Evolutionary conservation across 192 early-diverging fungal genomes (phyloP).

Genomic region (Coemansia pectinata): DNA sequence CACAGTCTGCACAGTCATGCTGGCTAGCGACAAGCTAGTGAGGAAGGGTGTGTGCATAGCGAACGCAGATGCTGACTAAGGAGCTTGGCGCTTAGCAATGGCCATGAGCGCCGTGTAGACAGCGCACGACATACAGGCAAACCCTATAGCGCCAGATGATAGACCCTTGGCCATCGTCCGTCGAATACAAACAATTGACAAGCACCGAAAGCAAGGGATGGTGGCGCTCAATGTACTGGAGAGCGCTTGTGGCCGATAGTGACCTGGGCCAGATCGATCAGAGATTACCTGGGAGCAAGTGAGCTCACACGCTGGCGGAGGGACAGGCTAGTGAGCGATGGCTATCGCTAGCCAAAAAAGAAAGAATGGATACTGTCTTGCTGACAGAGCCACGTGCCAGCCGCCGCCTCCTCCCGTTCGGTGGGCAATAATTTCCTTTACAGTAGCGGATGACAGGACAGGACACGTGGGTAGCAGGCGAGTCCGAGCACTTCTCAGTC

Average conservation of each 20-base stretch:
- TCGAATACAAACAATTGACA: not conserved
- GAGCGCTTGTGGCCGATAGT: not conserved
- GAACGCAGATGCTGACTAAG: not conserved
- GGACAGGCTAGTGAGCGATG: slow-evolving; percentile 1
- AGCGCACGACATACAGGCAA: not conserved
- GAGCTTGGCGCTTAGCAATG: not conserved
- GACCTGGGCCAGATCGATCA: not conserved
- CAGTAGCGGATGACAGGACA: not conserved
- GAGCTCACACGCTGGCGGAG: not conserved
- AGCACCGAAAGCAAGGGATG: not conserved
- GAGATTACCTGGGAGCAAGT: not conserved
- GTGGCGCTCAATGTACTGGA: no score
- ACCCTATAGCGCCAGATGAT: no score
- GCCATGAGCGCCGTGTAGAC: not conserved
- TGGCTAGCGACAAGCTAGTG: not conserved
- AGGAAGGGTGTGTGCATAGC: not conserved
- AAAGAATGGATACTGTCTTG: not conserved
- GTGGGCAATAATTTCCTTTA: slow-evolving; percentile 7
- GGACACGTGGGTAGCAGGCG: slow-evolving; percentile 7
- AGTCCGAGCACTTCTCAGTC: slow-evolving; percentile 5
- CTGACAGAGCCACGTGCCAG: not conserved
- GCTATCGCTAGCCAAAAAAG: not conserved
- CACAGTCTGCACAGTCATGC: not conserved
- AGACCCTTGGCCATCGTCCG: not conserved
- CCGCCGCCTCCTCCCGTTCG: not conserved